Evolutionary conservation across 1,284 basidiomycete species (phyloP), one percentile per base, ranked within the genome.

Genomic region (Austropuccinia psidii): DNA sequence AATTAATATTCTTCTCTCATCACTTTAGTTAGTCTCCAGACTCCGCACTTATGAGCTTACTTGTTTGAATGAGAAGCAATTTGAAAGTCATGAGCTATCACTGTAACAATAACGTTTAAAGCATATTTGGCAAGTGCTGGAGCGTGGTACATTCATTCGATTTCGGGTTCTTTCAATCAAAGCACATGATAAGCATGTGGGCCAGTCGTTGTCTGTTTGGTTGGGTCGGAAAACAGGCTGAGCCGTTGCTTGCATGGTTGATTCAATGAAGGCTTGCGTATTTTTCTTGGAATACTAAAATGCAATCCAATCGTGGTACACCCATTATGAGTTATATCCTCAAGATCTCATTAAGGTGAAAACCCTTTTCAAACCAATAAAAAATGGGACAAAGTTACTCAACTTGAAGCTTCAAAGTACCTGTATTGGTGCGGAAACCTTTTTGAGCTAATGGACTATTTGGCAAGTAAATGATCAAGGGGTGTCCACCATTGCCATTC

Each of bases 101-200:
- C 27, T 41, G 58, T 65, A 65, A 37, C 62, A 65, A 37, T 65
- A 65, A 17, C 43, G 41, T 21, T 29, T 37, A 21, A 65, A 65
- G 45, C 62, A 65, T 24, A 3, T 65, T 50, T 65, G 27, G 47
- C 62, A 65, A 31, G 35, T 29, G 24, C 31, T 15, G n/a, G 62
- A 49, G 2, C 45, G 41, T 33, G 24, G 11, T 19, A 65, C 37
- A 11, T 45, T 31, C 41, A 57, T 19, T 57, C 66, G 52, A 31
- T 58, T 69, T 45, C 66, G 52, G 27, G 52, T 6, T 47, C 66
- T 31, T 31, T 69, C 66, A 27, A 69, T 55, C 54, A 83, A 74
- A 6, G 82, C 83, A 70, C 83, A 84, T 19, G 82, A 81, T 37
- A 84, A 77, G 66, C 82, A 82, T 24, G 79, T 79, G 13, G 81